Evolutionary conservation across 1,139 yeast species (phyloP).

Genomic region (Geotrichum histeridarum): DNA sequence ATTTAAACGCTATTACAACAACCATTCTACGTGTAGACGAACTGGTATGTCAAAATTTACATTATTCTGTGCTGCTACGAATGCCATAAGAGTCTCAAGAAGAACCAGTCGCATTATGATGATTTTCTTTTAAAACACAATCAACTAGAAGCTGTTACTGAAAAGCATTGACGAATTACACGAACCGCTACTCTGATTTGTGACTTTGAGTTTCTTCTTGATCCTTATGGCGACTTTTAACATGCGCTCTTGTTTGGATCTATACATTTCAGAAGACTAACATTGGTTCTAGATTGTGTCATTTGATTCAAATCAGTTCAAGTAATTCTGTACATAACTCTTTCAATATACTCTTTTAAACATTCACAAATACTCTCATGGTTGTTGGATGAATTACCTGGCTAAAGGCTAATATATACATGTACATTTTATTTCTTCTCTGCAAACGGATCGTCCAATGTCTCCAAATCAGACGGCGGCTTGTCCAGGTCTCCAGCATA

Average conservation of each 20-base stretch:
- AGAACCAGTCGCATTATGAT: conserved; percentile 1
- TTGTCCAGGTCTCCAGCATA: background rate
- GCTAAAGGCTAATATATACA: background rate
- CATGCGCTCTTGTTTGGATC: too few relatives aligned
- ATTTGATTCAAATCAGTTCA: too few relatives aligned
- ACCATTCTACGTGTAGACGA: too few relatives aligned
- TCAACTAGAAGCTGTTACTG: conserved; percentile 18
- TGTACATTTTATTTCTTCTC: background rate
- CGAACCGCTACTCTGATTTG: conserved; percentile 17
- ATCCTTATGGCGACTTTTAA: background rate
- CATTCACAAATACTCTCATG: too few relatives aligned
- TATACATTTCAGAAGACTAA: too few relatives aligned
- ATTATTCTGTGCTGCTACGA: too few relatives aligned
- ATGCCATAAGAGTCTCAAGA: background rate
- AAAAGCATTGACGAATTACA: conserved; percentile 14
- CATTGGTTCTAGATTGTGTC: too few relatives aligned
- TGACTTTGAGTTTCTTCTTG: background rate
- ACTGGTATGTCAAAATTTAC: too few relatives aligned
- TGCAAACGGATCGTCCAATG: background rate
- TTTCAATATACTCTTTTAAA: too few relatives aligned
- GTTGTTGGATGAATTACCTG: too few relatives aligned
- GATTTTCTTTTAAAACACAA: conserved; percentile 14
- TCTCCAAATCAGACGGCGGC: background rate
- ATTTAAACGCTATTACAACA: too few relatives aligned
- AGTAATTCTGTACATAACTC: too few relatives aligned